These are phyloP conservation scores for Filosporella fistucella DNA, from an alignment of 495 filamentous ascomycete genomes.

Conservation along the genomic window DNA sequence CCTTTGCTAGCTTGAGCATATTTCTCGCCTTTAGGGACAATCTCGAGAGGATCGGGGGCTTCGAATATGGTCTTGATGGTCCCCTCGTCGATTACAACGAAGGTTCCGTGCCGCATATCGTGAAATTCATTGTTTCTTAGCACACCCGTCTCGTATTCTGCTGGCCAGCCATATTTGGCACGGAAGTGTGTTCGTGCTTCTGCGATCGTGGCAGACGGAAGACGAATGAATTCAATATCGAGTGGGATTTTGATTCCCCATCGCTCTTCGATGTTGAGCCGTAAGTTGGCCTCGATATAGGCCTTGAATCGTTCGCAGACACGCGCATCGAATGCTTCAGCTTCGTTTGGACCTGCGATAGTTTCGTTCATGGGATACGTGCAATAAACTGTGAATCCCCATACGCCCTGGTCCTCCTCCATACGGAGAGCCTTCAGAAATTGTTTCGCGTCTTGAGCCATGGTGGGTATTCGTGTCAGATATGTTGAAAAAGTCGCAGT, in stretches of 20 bases:
- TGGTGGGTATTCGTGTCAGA: background rate
- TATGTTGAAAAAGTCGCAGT: background rate
- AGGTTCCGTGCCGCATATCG: background rate
- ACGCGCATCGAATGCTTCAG: background rate
- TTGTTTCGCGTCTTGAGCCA: background rate
- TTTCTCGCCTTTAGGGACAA: background rate
- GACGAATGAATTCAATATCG: background rate
- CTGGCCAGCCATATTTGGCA: constrained; percentile 1
- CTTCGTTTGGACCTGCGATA: background rate
- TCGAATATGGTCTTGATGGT: background rate
- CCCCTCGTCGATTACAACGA: constrained; percentile 3
- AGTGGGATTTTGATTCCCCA: background rate
- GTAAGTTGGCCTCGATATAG: constrained; percentile 1
- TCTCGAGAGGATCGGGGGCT: background rate
- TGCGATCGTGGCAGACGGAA: background rate
- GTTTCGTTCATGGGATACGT: background rate
- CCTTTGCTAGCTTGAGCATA: background rate
- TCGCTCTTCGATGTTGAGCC: background rate
- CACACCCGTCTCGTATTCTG: background rate
- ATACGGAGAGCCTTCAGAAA: background rate
- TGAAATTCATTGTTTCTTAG: background rate
- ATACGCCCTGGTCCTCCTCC: background rate
- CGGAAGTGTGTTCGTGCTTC: constrained; percentile 3
- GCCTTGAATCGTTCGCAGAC: background rate
- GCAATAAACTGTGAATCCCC: background rate